Evolutionary conservation across 345 rosid genomes (phyloP).

Genomic region (Rhodamnia rubescens): DNA sequence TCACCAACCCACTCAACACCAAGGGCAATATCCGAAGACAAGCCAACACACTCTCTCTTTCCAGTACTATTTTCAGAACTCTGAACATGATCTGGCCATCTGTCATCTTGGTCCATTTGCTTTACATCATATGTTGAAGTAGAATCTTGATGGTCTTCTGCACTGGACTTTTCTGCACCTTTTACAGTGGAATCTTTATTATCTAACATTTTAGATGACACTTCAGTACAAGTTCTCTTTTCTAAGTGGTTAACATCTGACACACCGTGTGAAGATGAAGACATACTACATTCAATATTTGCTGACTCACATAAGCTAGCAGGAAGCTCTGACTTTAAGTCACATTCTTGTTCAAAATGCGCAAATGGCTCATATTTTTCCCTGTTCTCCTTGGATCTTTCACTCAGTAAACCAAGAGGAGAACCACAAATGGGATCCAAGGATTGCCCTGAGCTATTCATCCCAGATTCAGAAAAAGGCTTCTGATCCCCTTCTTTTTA

Average conservation of each 20-base stretch:
- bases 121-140: neutral
- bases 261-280: slow-evolving; percentile 6
- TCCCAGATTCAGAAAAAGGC: slow-evolving; percentile 8
- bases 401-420: slow-evolving; percentile 12
- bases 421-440: slow-evolving; percentile 8
- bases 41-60: neutral
- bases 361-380: slow-evolving; percentile 15
- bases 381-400: slow-evolving; percentile 8
- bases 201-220: slow-evolving; percentile 7
- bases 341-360: slow-evolving; percentile 3
- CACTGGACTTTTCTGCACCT: slow-evolving; percentile 4
- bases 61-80: slow-evolving; percentile 9
- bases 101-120: neutral
- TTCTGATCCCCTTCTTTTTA: slow-evolving; percentile 14
- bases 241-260: slow-evolving; percentile 8
- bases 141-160: slow-evolving; percentile 5
- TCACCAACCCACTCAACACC: slow-evolving; percentile 35
- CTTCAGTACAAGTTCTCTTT: slow-evolving; percentile 11
- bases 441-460: slow-evolving; percentile 6
- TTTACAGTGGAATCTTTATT: neutral
- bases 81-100: slow-evolving; percentile 12
- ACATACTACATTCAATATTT: slow-evolving; percentile 3
- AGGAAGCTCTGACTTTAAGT: slow-evolving; percentile 10
- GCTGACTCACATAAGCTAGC: slow-evolving; percentile 1
- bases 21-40: slow-evolving; percentile 12